A percentile compares a stretch with the other conserved stretches of the same genome.
Conservation (phyloP, 2,329 filamentous ascomycete species). For the Scolecobasidium constrictum region DNA sequence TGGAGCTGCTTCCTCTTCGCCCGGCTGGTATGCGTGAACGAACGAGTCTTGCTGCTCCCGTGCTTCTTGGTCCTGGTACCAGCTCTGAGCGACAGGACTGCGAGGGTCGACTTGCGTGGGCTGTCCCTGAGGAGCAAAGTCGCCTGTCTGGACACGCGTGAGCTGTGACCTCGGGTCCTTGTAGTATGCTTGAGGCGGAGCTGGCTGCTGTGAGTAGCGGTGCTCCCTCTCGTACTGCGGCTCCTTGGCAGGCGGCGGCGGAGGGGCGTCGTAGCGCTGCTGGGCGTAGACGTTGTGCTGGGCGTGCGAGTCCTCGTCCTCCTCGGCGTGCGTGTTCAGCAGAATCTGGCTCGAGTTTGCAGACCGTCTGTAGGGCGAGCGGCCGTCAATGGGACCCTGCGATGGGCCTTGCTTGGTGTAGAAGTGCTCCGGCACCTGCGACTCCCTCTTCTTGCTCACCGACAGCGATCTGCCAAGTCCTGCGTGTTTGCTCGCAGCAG, state of each 20-base stretch:
- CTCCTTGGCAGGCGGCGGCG: slow-evolving; percentile 5
- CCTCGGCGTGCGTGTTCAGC: slow-evolving; percentile 18
- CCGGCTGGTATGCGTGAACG: slow-evolving; percentile 22
- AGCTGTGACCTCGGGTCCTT: background rate
- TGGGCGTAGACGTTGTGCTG: slow-evolving; percentile 18
- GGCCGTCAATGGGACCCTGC: slow-evolving; percentile 8
- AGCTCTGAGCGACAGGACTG: slow-evolving; percentile 20
- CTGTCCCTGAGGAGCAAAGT: slow-evolving; percentile 18
- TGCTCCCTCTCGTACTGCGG: background rate
- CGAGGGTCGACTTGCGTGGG: background rate
- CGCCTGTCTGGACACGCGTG: slow-evolving; percentile 1
- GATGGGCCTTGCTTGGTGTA: slow-evolving; percentile 12
- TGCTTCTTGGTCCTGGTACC: slow-evolving; percentile 24
- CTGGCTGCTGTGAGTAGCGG: slow-evolving; percentile 6
- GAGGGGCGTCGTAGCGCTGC: slow-evolving; percentile 18
- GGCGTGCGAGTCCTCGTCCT: slow-evolving; percentile 16
- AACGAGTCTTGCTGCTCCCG: slow-evolving; percentile 15
- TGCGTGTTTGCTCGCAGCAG: background rate
- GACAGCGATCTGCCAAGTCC: slow-evolving; percentile 22
- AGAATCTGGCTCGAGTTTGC: slow-evolving; percentile 14
- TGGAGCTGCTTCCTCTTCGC: slow-evolving; percentile 10
- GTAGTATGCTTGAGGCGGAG: slow-evolving; percentile 7
- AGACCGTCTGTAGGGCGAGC: background rate
- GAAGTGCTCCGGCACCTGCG: slow-evolving; percentile 17
- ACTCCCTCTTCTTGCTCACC: slow-evolving; percentile 23